A percentile compares a stretch with the other conserved stretches of the same genome.
Conservation (phyloP, 208 protist genomes). For the Phytomonas francai region DNA sequence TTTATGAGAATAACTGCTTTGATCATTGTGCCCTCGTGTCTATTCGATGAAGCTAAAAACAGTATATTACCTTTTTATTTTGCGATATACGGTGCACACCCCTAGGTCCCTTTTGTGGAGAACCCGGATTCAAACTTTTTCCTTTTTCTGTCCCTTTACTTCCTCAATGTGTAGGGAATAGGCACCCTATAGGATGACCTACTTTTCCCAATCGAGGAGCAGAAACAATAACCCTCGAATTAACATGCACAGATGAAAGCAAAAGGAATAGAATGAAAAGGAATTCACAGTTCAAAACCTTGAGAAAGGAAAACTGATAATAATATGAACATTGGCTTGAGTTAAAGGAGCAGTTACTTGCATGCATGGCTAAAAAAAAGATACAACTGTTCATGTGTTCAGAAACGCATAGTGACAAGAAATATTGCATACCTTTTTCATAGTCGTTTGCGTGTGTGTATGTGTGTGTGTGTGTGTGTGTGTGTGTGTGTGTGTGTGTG, state of each 20-base stretch:
- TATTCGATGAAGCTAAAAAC: background rate
- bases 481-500: too few relatives aligned
- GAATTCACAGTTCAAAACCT: background rate
- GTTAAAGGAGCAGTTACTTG: background rate
- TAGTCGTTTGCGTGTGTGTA: background rate
- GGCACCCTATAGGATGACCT: background rate
- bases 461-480: too few relatives aligned
- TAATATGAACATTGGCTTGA: slow-evolving; percentile 2
- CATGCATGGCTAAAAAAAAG: background rate
- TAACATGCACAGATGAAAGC: background rate
- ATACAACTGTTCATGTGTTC: background rate
- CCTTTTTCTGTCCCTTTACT: background rate
- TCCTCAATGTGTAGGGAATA: background rate
- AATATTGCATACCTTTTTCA: background rate
- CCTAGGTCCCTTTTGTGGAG: background rate
- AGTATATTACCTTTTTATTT: background rate
- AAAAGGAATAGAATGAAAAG: background rate
- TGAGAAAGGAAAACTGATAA: background rate
- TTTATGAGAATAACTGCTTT: slow-evolving; percentile 96
- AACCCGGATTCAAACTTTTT: background rate
- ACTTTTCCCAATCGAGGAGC: background rate
- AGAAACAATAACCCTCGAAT: background rate
- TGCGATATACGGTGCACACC: background rate
- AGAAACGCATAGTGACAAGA: background rate
- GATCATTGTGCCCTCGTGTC: slow-evolving; percentile 79